Base-by-base conservation (phyloP, 2,329 filamentous ascomycete genomes). In the Metarhizium robertsii region DNA sequence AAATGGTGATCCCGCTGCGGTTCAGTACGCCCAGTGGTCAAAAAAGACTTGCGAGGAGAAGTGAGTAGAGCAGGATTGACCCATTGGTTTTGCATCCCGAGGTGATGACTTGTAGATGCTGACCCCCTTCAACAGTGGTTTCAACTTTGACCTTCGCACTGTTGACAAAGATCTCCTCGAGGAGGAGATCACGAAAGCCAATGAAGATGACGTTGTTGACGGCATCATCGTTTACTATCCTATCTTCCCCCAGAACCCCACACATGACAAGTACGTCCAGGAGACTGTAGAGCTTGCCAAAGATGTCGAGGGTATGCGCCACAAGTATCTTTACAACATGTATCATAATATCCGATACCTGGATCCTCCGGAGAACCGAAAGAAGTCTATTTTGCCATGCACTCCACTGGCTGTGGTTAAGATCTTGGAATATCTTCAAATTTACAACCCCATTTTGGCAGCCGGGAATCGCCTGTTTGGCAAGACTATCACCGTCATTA, bases 181-280 rank as follows among this genome's bases (percentile, higher is more conserved):
- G 77, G 90, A 96, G 64, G 85, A 86, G 61, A 87, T 99, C 66
- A 81, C 92, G 62, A 79, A 81, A 61, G 92, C 92, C 67, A 99
- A 99, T 72, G 75, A 81, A 36, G 90, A 97, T 71, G 69, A 79
- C 55, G 67, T 73, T 16, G 83, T 96, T 60, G 89, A 96, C 72
- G 92, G 83, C 64, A 95, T 96, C 67, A 95, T 99, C 62, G 89
- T 99, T 68, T 99, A 99, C 80, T 99, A 97, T 72, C 94, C 94
- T 55, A 95, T 99, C 73, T 97, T 96, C 71, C 79, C 79, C 16
- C 75, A 77, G 72, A 88, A 91, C 75, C 87, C 86, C 53, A 81
- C 84, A 32, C 90, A 96, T 72, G 94, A 99, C 73, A 88, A 89
- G 71, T 97, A 97, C 71, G 84, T 99, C 61, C 92, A 97, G 74